A percentile compares a stretch with the other conserved stretches of the same genome.
phyloP scores from a whole-genome alignment of 208 protist species.

The Trypanosoma melophagium region DNA sequence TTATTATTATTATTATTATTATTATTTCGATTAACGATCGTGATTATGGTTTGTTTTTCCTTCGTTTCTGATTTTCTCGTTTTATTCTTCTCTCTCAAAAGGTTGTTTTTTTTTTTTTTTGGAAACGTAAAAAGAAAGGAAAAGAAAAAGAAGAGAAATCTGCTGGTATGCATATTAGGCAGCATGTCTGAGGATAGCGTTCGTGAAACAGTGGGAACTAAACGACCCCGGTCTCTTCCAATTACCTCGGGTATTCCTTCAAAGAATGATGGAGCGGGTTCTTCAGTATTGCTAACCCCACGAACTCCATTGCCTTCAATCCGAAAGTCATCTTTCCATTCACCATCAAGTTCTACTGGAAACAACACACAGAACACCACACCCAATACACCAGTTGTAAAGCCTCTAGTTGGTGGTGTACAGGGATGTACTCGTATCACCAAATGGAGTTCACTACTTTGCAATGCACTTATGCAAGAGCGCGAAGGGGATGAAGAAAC shows the following conservation, averaged over 20 bases:
- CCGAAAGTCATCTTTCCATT: conserved; percentile 24
- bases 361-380: conserved; percentile 37
- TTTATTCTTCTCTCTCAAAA: too few relatives aligned
- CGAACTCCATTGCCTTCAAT: conserved; percentile 15
- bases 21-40: too few relatives aligned
- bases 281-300: background rate
- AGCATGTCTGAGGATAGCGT: conserved; percentile 12
- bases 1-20: too few relatives aligned
- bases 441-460: conserved; percentile 53
- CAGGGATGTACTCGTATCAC: conserved; percentile 15
- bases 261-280: background rate
- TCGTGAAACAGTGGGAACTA: conserved; percentile 18
- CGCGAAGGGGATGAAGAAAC: conserved; percentile 34
- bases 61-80: too few relatives aligned
- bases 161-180: background rate
- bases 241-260: conserved; percentile 18
- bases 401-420: conserved; percentile 1
- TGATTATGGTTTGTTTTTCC: too few relatives aligned
- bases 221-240: conserved; percentile 37
- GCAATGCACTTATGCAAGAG: conserved; percentile 42
- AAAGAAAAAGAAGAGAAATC: background rate
- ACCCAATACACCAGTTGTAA: conserved; percentile 29
- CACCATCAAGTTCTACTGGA: conserved; percentile 27
- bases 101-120: too few relatives aligned
- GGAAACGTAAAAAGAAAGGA: background rate